Evolutionary conservation across 2,329 filamentous ascomycete species (phyloP), one percentile per base, ranked within the genome.

Genomic region (Aspergillus fischeri): DNA sequence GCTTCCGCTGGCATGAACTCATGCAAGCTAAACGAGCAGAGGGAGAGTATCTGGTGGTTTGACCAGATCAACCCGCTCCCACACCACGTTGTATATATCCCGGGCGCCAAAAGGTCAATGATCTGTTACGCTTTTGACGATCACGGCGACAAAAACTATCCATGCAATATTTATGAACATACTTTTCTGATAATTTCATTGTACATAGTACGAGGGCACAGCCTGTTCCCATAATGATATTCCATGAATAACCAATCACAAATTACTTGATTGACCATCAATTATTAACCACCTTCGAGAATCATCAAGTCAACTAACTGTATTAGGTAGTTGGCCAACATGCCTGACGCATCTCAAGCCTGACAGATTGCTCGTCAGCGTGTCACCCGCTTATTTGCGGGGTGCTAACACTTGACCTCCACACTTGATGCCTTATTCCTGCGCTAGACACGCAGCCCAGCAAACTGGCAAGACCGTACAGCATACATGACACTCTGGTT

Each of bases 31-130:
- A 74, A 60, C 67, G 68, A 27, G 70, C 68, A 17, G 67, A 70
- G 51, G 73, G 71, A 17, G 73, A 75, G 51, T 75, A 75, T 55
- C 74, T 75, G 63, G 73, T 75, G 25, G 72, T 73, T 49, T 75
- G 62, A 65, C 20, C 32, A 2, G 7, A 44, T 11, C 20, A 20
- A 1, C n/a, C 41, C 17, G 32, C 32, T 38, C 17, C 7, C 32
- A 38, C 32, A 17, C 32, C 14, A 17, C 14, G 5, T 38, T 38
- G 14, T 44, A 21, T 44, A 44, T 44, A 44, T 8, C 41, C 32
- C 14, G 17, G 14, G n/a, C 41, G 41, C 41, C n/a, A 44, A 44
- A 42, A 17, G 32, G 14, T 17, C 32, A 17, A 17, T 17, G 11
- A 35, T 17, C 32, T 35, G 17, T 10, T 6, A 14, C 14, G 32